phyloP scores from a whole-genome alignment of 192 early-diverging fungal genomes.

The Gryganskiella cystojenkinii region DNA sequence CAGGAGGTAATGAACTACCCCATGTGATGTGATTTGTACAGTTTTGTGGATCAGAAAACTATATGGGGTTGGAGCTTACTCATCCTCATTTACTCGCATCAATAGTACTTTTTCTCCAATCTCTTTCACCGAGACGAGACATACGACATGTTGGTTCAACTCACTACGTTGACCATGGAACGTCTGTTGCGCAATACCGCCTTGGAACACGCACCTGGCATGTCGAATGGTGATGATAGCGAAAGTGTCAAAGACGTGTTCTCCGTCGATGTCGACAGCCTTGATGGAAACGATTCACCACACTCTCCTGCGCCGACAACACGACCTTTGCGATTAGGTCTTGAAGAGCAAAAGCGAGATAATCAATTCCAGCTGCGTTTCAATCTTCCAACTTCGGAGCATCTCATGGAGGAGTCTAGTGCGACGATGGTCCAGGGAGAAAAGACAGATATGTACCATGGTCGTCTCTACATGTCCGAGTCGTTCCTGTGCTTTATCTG shows the following conservation, averaged over 20 bases:
- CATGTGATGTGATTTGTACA: too few species aligned
- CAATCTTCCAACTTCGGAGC: conserved; percentile 81
- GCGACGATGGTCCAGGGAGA: conserved; percentile 69
- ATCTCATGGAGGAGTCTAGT: conserved; percentile 72
- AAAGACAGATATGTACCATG: conserved; percentile 57
- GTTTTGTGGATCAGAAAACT: too few species aligned
- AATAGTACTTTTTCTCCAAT: conserved; percentile 89
- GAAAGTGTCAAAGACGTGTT: conserved; percentile 48
- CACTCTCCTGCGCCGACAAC: conserved; percentile 52
- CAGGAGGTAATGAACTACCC: conserved; percentile 64
- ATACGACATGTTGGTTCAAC: conserved; percentile 92
- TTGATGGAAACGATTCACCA: conserved; percentile 29
- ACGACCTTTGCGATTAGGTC: conserved; percentile 64
- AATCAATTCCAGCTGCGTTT: conserved; percentile 79
- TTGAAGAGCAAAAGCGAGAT: conserved; percentile 84
- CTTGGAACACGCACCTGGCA: conserved; percentile 71
- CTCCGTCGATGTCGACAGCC: conserved; percentile 45
- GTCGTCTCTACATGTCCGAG: conserved; percentile 87
- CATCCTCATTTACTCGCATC: too few species aligned
- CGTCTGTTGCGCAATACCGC: conserved; percentile 86
- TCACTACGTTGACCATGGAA: conserved; percentile 90
- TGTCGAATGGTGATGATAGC: conserved; percentile 35
- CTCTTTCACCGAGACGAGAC: conserved; percentile 97
- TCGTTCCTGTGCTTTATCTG: conserved; percentile 89
- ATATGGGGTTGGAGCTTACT: too few species aligned